Percentiles rank a stretch among this genome's conserved stretches.
Evolutionary conservation across 2,329 filamentous ascomycete genomes (phyloP).

Genomic region (Ascochyta clinopodiicola): DNA sequence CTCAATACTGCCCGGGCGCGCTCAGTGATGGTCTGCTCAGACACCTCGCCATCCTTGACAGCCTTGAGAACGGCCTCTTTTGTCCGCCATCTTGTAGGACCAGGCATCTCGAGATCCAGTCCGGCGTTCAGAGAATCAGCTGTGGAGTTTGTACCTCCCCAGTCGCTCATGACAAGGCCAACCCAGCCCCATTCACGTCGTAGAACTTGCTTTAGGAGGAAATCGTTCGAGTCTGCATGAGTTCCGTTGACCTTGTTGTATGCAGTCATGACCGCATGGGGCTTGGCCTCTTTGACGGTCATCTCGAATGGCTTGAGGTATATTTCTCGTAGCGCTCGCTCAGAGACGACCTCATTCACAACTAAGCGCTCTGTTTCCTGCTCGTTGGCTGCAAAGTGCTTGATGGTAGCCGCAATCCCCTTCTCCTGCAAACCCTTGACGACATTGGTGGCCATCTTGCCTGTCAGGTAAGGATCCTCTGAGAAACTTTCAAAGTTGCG

Average conservation of each 20-base stretch:
- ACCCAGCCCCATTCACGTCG: constrained; percentile 75
- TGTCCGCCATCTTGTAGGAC: constrained; percentile 69
- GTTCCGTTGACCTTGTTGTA: constrained; percentile 78
- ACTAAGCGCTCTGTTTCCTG: constrained; percentile 74
- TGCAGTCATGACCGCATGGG: constrained; percentile 73
- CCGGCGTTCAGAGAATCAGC: constrained; percentile 46
- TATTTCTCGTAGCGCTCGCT: constrained; percentile 65
- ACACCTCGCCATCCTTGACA: constrained; percentile 57
- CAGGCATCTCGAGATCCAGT: constrained; percentile 49
- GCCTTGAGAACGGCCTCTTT: constrained; percentile 65
- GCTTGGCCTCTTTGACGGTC: constrained; percentile 72
- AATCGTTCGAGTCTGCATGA: constrained; percentile 69
- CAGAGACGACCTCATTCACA: constrained; percentile 57
- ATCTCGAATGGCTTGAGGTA: constrained; percentile 69
- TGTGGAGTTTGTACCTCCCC: constrained; percentile 54
- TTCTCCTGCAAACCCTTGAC: constrained; percentile 68
- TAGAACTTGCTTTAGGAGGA: constrained; percentile 71
- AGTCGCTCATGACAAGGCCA: constrained; percentile 71
- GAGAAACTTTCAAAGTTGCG: constrained; percentile 79
- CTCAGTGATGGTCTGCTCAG: constrained; percentile 40
- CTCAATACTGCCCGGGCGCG: constrained; percentile 54
- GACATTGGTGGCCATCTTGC: constrained; percentile 68
- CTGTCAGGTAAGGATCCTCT: constrained; percentile 72
- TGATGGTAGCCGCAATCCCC: constrained; percentile 72
- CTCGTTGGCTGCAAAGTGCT: constrained; percentile 68